phyloP scores from a whole-genome alignment of 257 asterid species.

The Anisodus tanguticus region DNA sequence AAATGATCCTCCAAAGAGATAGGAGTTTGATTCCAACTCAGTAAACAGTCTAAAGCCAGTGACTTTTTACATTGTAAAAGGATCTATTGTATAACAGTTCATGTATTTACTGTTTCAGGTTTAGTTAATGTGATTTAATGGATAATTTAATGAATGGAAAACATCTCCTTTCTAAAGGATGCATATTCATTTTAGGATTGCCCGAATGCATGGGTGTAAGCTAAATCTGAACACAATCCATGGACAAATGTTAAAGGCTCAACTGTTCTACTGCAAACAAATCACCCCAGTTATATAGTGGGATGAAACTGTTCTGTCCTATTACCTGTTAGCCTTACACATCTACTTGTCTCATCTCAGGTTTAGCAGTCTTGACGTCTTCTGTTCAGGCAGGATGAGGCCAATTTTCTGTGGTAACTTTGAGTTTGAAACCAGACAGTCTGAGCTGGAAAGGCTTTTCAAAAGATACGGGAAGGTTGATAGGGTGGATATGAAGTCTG shows the following conservation, averaged over 20 bases:
- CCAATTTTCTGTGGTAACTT: slow-evolving; percentile 83
- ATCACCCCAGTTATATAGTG: not conserved
- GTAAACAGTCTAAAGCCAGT: not conserved
- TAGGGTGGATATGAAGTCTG: slow-evolving; percentile 82
- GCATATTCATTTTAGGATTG: not conserved
- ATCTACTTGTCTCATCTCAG: not conserved
- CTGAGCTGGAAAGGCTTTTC: slow-evolving; percentile 79
- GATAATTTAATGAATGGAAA: not conserved
- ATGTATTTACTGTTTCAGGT: not conserved
- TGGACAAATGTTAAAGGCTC: not conserved
- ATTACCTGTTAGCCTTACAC: not conserved
- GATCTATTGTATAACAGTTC: not conserved
- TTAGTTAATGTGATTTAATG: slow-evolving; percentile 8
- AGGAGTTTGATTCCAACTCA: not conserved
- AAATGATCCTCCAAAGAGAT: not conserved
- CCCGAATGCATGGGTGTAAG: not conserved
- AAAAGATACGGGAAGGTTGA: slow-evolving; percentile 77
- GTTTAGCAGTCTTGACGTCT: not conserved
- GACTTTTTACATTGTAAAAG: not conserved
- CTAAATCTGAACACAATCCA: slow-evolving; percentile 21
- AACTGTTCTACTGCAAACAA: not conserved
- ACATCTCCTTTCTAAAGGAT: not conserved
- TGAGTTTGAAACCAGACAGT: slow-evolving; percentile 78
- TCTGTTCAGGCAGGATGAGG: slow-evolving; percentile 55
- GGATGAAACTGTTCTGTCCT: not conserved